Evolutionary conservation across 2,329 filamentous ascomycete species (phyloP), one percentile per base, ranked within the genome.

Genomic region (Aureobasidium sp.): DNA sequence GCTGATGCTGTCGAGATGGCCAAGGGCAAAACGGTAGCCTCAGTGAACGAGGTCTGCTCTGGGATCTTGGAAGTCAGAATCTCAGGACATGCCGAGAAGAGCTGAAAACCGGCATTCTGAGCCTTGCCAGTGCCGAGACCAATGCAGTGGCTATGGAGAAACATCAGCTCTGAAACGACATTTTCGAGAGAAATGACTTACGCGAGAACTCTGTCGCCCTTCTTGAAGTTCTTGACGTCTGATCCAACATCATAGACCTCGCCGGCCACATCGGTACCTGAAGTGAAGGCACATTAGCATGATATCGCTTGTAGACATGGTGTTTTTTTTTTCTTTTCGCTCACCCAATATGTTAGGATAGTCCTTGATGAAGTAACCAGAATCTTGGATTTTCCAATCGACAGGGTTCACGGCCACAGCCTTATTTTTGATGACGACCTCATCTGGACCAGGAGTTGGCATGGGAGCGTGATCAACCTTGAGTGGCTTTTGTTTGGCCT

Each of bases 171-270:
- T 7, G 13, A 13, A 30, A 49, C 9, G 11, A 25, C 11, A 30
- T 47, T 47, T 4, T 7, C 7, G 11, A 15, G n/a, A 9, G 16
- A 13, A 9, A 13, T 3, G 25, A 59, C 52, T 61, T 59, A 63
- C 63, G 54, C 49, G 7, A 85, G 70, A 0, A 84, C 82, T 13
- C 70, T 71, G 64, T 84, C 79, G 25, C 81, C 81, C 54, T 75
- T 72, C 41, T 75, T 75, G 69, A 82, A 77, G 29, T 72, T 71
- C n/a, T 71, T 71, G 8, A 84, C 78, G 0, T 75, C 74, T 0
- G 71, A 63, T 5, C 81, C 81, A 0, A 75, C 66, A 9, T 76
- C 71, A n/a, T 49, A 36, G 10, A 65, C 45, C 21, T 61, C 71
- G 15, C 74, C 74, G n/a, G 74, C 73, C 16, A 74, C 66, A 55